Evolutionary conservation across 768 basidiomycete genomes (phyloP).

Genomic region (Gyrodon lividus): DNA sequence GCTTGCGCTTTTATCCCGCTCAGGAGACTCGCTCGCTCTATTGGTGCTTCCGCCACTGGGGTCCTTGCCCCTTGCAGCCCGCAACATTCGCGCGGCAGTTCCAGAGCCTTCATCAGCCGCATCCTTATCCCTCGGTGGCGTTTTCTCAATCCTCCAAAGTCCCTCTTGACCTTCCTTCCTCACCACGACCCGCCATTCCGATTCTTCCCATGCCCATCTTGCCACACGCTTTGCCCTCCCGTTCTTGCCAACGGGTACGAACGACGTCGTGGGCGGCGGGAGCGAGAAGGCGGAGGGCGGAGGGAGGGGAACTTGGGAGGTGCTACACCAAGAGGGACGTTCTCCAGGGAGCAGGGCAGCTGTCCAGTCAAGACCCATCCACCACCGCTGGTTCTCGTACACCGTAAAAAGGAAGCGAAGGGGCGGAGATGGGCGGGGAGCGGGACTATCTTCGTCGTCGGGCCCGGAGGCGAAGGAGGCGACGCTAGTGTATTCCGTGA

Average conservation of each 20-base stretch:
- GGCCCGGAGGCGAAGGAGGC: conserved; percentile 5
- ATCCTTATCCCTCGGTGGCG: conserved; percentile 48
- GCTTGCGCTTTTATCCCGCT: conserved; percentile 20
- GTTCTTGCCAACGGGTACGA: conserved; percentile 48
- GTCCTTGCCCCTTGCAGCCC: conserved; percentile 52
- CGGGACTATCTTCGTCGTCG: conserved; percentile 6
- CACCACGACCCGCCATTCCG: conserved; percentile 83
- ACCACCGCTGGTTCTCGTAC: conserved; percentile 95
- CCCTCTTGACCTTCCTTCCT: conserved; percentile 50
- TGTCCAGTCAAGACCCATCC: conserved; percentile 97
- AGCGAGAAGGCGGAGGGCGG: conserved; percentile 70
- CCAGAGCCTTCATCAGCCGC: conserved; percentile 44
- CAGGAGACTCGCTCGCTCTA: conserved; percentile 19
- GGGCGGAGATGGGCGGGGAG: conserved; percentile 24
- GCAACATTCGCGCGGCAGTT: conserved; percentile 44
- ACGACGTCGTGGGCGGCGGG: conserved; percentile 59
- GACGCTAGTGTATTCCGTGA: conserved; percentile 17
- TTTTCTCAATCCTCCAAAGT: conserved; percentile 56
- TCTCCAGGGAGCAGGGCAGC: conserved; percentile 87
- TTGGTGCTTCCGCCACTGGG: conserved; percentile 9
- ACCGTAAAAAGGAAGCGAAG: conserved; percentile 85
- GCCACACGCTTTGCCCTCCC: conserved; percentile 68
- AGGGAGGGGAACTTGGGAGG: conserved; percentile 54
- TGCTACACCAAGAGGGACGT: conserved; percentile 83
- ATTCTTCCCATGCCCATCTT: conserved; percentile 87